Conservation (phyloP, 352 stramenopile genomes). For the Globisporangium emineosum region DNA sequence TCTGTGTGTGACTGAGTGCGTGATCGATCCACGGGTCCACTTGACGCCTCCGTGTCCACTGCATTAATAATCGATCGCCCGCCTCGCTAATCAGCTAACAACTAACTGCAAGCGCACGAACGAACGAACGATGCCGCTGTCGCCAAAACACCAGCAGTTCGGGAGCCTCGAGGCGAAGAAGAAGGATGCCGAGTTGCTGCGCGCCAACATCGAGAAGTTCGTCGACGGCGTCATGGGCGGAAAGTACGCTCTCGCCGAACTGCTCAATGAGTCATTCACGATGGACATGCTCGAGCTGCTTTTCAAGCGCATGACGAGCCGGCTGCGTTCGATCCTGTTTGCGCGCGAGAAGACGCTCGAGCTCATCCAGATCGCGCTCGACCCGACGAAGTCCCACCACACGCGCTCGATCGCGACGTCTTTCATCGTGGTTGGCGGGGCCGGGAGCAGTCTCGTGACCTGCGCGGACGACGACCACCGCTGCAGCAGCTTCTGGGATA, state of each 20-base stretch:
- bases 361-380: conserved; percentile 63
- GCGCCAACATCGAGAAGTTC: conserved; percentile 77
- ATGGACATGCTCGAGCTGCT: conserved; percentile 84
- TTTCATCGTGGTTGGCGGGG: conserved; percentile 72
- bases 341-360: conserved; percentile 65
- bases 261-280: conserved; percentile 82
- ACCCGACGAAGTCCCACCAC: conserved; percentile 49
- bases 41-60: background rate
- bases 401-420: conserved; percentile 68
- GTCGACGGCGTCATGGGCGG: conserved; percentile 78
- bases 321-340: conserved; percentile 73
- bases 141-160: conserved; percentile 25
- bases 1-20: too few relatives aligned
- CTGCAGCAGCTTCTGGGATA: conserved; percentile 66
- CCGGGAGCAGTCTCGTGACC: conserved; percentile 48
- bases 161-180: conserved; percentile 40
- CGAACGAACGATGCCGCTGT: conserved; percentile 21
- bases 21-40: background rate
- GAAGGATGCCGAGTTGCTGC: conserved; percentile 49
- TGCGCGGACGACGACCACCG: conserved; percentile 49
- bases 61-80: background rate
- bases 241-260: conserved; percentile 49
- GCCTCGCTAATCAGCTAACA: background rate
- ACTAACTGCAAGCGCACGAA: background rate
- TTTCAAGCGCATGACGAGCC: conserved; percentile 84